These are phyloP conservation scores for Xenoacremonium recifei DNA, from an alignment of 2,329 filamentous ascomycete species.

Conservation along the genomic window DNA sequence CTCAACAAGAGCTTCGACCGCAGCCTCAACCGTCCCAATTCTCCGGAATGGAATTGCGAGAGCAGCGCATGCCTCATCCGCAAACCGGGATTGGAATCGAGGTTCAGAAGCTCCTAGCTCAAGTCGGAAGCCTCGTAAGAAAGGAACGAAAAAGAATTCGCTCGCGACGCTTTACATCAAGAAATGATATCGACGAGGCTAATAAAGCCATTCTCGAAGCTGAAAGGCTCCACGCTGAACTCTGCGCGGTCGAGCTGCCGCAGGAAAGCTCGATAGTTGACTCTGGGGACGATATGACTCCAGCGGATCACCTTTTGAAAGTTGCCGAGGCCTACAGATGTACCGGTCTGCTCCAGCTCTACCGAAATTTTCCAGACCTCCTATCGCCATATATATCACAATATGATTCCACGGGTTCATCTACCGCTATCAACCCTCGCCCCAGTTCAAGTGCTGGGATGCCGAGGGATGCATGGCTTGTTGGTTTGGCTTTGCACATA, in stretches of 20 bases:
- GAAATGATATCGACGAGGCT: constrained; percentile 23
- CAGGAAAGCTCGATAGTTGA: constrained; percentile 17
- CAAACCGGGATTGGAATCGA: no score
- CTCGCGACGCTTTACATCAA: constrained; percentile 17
- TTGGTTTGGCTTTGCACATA: constrained; percentile 43
- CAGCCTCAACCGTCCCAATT: no score
- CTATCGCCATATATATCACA: constrained; percentile 26
- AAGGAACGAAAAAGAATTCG: constrained; percentile 24
- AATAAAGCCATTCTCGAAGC: constrained; percentile 18
- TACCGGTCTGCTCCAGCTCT: constrained; percentile 25
- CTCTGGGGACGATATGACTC: constrained; percentile 24
- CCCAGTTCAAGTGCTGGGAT: no score
- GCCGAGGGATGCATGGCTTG: constrained; percentile 37
- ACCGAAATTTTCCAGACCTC: constrained; percentile 38
- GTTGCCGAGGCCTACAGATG: constrained; percentile 28
- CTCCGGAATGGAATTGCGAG: no score
- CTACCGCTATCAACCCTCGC: no score
- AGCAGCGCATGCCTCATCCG: no score
- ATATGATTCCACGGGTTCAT: constrained; percentile 2
- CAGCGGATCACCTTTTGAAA: constrained; percentile 21
- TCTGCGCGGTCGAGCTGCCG: constrained; percentile 17
- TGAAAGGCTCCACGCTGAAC: constrained; percentile 16
- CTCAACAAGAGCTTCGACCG: no score
- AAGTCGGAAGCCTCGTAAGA: constrained; percentile 21
- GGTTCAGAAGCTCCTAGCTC: constrained; percentile 23